Evolutionary conservation across 495 filamentous ascomycete genomes (phyloP).

Genomic region (Lepidopterella palustris): DNA sequence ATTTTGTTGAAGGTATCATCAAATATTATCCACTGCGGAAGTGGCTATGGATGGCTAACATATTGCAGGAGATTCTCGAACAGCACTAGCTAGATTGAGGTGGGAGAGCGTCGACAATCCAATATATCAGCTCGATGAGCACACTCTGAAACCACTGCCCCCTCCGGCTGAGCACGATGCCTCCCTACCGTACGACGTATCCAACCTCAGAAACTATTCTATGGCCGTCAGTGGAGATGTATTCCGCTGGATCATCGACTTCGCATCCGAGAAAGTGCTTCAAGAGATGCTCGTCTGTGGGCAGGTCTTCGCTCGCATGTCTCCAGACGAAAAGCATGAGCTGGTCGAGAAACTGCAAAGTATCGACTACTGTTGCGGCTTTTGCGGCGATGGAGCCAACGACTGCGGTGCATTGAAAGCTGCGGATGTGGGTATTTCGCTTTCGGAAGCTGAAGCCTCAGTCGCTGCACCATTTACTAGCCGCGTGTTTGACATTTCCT

Average conservation of each 20-base stretch:
- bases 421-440: slow-evolving; percentile 95
- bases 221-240: slow-evolving; percentile 87
- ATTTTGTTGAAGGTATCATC: slow-evolving; percentile 57
- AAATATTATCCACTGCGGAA: background rate
- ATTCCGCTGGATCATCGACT: slow-evolving; percentile 95
- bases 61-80: slow-evolving; percentile 46
- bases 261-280: slow-evolving; percentile 67
- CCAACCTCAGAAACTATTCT: slow-evolving; percentile 73
- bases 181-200: slow-evolving; percentile 76
- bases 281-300: slow-evolving; percentile 77
- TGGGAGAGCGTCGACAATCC: slow-evolving; percentile 94
- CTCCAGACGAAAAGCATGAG: slow-evolving; percentile 97
- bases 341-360: slow-evolving; percentile 95
- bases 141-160: slow-evolving; percentile 72
- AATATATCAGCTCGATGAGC: slow-evolving; percentile 64
- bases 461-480: slow-evolving; percentile 97
- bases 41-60: background rate
- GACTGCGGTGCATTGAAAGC: slow-evolving; percentile 97
- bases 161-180: slow-evolving; percentile 63
- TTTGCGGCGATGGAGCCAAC: slow-evolving; percentile 97
- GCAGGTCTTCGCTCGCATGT: slow-evolving; percentile 97
- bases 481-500: slow-evolving; percentile 91
- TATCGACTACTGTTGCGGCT: slow-evolving; percentile 91
- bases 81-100: slow-evolving; percentile 59
- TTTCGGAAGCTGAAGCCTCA: slow-evolving; percentile 96